Conservation (phyloP, 78 protist genomes). For the Dictyostelium purpureum region DNA sequence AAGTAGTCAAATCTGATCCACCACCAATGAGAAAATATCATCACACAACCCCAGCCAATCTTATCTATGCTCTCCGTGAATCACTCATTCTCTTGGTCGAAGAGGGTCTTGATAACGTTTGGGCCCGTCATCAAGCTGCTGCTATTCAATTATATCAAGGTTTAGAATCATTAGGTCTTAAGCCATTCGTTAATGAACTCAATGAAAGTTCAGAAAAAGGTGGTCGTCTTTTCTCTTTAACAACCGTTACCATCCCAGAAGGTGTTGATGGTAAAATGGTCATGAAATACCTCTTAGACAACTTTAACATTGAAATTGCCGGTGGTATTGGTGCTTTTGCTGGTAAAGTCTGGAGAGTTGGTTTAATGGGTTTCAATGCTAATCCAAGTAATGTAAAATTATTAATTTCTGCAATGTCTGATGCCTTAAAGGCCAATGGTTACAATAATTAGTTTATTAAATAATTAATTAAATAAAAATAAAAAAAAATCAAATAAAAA, state of each 20-base stretch:
- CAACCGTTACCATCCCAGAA: slow-evolving; percentile 74
- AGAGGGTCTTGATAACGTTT: slow-evolving; percentile 77
- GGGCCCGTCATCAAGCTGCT: slow-evolving; percentile 66
- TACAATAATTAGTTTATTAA: not conserved
- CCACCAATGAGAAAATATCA: slow-evolving; percentile 72
- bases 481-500: not conserved
- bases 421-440: slow-evolving; percentile 39
- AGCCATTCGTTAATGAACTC: not conserved
- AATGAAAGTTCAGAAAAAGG: not conserved
- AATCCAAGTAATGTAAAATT: slow-evolving; percentile 29
- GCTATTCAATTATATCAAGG: slow-evolving; percentile 53
- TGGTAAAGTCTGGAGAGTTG: slow-evolving; percentile 80
- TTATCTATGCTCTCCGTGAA: slow-evolving; percentile 77
- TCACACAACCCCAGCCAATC: slow-evolving; percentile 81
- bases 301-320: slow-evolving; percentile 81
- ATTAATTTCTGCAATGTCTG: slow-evolving; percentile 45
- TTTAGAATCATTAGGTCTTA: slow-evolving; percentile 54
- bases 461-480: not conserved
- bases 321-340: slow-evolving; percentile 84
- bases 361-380: slow-evolving; percentile 85
- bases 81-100: slow-evolving; percentile 42
- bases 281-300: slow-evolving; percentile 48
- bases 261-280: slow-evolving; percentile 76
- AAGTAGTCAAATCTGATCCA: not conserved
- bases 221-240: slow-evolving; percentile 75